Evolutionary conservation across 164 flowering plant genomes (phyloP).

Genomic region (Cinnamomum chago): DNA sequence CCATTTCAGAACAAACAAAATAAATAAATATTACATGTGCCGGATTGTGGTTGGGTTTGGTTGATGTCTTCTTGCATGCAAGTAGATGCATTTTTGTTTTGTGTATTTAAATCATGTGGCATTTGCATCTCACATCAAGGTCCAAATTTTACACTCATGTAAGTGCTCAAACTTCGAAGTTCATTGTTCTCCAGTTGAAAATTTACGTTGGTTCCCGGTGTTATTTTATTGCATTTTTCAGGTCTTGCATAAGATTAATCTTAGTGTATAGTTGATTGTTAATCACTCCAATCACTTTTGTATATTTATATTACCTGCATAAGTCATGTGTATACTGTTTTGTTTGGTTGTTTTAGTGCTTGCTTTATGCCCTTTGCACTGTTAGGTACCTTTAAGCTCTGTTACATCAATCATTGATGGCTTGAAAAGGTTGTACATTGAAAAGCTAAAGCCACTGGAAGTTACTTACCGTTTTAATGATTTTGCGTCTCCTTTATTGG

Average conservation of each 20-base stretch:
- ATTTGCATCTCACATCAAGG: neutral
- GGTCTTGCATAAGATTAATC: no score
- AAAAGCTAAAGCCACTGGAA: conserved; percentile 92
- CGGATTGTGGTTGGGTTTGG: neutral
- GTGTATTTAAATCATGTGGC: neutral
- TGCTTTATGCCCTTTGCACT: conserved; percentile 2
- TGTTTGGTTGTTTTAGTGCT: neutral
- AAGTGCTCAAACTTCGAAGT: neutral
- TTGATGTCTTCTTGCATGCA: neutral
- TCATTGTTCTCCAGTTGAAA: no score
- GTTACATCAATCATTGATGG: conserved; percentile 96
- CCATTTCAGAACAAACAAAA: neutral
- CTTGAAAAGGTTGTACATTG: conserved; percentile 75
- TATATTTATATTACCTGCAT: neutral
- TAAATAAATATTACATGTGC: neutral
- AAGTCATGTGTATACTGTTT: neutral
- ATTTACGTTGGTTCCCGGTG: no score
- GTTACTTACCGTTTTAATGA: conserved; percentile 79
- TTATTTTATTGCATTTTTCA: no score
- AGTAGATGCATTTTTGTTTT: neutral
- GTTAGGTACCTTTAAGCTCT: conserved; percentile 48
- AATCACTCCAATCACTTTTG: neutral
- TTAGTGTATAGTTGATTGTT: neutral
- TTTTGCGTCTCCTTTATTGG: conserved; percentile 88
- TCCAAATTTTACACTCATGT: neutral